These are phyloP conservation scores for Theileria equi DNA, from an alignment of 169 alveolate genomes.

Conservation along the genomic window DNA sequence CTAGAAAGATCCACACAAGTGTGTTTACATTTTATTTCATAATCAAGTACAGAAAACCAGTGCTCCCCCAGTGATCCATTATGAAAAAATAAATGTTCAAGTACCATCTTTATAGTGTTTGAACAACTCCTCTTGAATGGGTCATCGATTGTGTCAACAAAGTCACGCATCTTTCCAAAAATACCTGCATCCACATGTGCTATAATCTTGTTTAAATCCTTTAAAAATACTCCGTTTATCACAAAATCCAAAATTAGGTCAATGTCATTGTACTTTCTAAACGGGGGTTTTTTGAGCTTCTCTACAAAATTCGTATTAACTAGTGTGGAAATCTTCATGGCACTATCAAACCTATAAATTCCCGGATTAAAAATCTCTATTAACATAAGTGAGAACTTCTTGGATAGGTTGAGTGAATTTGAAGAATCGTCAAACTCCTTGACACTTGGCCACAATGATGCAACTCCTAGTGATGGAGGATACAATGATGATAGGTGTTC, in stretches of 20 bases:
- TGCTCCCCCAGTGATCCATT: constrained; percentile 21
- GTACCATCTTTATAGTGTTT: constrained; percentile 8
- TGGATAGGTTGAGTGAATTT: constrained; percentile 23
- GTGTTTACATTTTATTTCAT: constrained; percentile 42
- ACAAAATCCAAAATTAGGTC: constrained; percentile 26
- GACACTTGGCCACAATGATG: constrained; percentile 17
- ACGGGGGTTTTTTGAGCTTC: not conserved
- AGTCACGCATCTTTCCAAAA: not conserved
- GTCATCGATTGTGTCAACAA: not conserved
- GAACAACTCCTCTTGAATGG: not conserved
- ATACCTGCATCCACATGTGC: constrained; percentile 10
- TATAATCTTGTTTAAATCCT: constrained; percentile 23
- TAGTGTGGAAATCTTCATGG: not conserved
- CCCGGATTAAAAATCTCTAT: constrained; percentile 25
- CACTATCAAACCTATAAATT: constrained; percentile 16
- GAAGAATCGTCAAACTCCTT: constrained; percentile 33
- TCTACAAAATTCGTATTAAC: not conserved
- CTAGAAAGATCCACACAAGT: constrained; percentile 32
- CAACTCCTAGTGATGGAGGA: constrained; percentile 16
- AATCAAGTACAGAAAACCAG: constrained; percentile 47
- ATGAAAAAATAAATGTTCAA: constrained; percentile 6
- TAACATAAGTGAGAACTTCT: constrained; percentile 11
- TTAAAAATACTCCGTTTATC: constrained; percentile 18
- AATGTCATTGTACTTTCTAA: not conserved
- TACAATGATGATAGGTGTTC: constrained; percentile 33